Evolutionary conservation across 371 early-diverging fungal species (phyloP).

Genomic region (Massospora cicadina): DNA sequence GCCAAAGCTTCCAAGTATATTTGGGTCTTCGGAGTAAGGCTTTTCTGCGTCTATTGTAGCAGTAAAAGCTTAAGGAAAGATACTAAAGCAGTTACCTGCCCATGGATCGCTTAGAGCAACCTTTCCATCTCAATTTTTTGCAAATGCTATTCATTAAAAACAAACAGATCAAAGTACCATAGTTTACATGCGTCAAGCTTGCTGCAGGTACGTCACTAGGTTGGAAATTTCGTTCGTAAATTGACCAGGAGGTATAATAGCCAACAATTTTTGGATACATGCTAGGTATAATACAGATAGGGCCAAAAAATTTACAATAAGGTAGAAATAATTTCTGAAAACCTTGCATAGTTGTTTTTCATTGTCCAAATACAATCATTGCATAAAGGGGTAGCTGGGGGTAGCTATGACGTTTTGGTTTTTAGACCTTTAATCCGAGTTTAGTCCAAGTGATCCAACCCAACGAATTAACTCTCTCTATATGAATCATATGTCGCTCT

Average conservation of each 20-base stretch:
- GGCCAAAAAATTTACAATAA: too few relatives aligned
- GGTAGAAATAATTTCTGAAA: too few relatives aligned
- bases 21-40: not conserved
- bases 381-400: too few relatives aligned
- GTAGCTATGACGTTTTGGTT: too few relatives aligned
- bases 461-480: too few relatives aligned
- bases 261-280: conserved; percentile 1
- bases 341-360: too few relatives aligned
- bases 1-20: not conserved
- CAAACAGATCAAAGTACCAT: not conserved
- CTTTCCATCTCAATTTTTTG: not conserved
- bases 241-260: conserved; percentile 4
- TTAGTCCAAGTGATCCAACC: too few relatives aligned
- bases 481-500: too few relatives aligned
- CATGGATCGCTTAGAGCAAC: not conserved
- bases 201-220: not conserved
- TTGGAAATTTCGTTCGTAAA: conserved; percentile 2
- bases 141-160: not conserved
- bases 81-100: conserved; percentile 1
- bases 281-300: too few relatives aligned
- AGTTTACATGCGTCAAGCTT: conserved; percentile 9
- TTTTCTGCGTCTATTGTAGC: conserved; percentile 5
- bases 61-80: not conserved
- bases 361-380: too few relatives aligned
- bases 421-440: too few relatives aligned